Evolutionary conservation across 805 yeast species (phyloP).

Genomic region (Metschnikowia gruessii): DNA sequence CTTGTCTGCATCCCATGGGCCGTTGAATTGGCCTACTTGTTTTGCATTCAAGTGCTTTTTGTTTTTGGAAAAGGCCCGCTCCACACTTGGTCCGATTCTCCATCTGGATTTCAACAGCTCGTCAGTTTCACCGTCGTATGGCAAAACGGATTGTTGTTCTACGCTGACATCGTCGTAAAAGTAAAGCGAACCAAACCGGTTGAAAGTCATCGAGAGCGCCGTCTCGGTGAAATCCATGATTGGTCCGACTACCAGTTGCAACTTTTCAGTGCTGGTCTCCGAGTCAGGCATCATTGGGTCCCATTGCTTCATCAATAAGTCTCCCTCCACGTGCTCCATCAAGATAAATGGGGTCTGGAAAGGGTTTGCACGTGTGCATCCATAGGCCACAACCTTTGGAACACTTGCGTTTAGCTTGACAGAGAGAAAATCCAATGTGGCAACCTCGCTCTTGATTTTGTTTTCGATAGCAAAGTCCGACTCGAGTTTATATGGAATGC

Average conservation of each 20-base stretch:
- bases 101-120: slow-evolving; percentile 61
- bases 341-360: slow-evolving; percentile 73
- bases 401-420: slow-evolving; percentile 63
- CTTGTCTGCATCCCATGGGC: slow-evolving; percentile 69
- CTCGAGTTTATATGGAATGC: slow-evolving; percentile 81
- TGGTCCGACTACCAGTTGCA: slow-evolving; percentile 66
- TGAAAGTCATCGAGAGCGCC: slow-evolving; percentile 57
- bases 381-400: slow-evolving; percentile 72
- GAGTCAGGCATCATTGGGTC: slow-evolving; percentile 67
- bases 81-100: slow-evolving; percentile 89
- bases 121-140: slow-evolving; percentile 63
- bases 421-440: slow-evolving; percentile 80
- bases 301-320: slow-evolving; percentile 85
- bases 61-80: slow-evolving; percentile 72
- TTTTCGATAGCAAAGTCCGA: slow-evolving; percentile 62
- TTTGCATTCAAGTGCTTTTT: slow-evolving; percentile 52
- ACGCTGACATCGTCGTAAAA: slow-evolving; percentile 66
- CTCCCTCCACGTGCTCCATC: slow-evolving; percentile 78
- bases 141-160: slow-evolving; percentile 39
- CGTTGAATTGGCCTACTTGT: slow-evolving; percentile 51
- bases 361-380: slow-evolving; percentile 58
- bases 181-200: slow-evolving; percentile 76
- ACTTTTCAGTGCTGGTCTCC: slow-evolving; percentile 45
- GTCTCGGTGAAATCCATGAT: slow-evolving; percentile 63
- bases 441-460: slow-evolving; percentile 84